Conservation (phyloP, 2,329 filamentous ascomycete species). For the Fusarium pseudograminearum region DNA sequence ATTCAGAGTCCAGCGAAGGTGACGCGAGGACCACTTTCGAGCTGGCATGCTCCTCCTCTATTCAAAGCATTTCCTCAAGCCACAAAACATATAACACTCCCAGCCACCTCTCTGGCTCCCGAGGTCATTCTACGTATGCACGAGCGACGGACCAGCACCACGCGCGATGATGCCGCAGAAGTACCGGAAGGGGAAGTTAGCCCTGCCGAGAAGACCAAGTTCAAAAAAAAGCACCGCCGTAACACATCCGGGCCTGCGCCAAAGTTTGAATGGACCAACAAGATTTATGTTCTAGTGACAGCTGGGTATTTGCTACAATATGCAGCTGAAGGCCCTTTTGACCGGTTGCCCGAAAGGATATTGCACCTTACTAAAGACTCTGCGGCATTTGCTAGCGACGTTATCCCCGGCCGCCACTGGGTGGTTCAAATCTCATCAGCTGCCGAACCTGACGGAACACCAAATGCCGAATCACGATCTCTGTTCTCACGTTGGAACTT, state of each 20-base stretch:
- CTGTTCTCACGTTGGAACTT: conserved; percentile 75
- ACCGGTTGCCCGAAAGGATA: conserved; percentile 79
- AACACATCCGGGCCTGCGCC: conserved; percentile 56
- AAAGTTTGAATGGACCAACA: conserved; percentile 75
- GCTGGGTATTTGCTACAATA: conserved; percentile 83
- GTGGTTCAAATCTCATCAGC: conserved; percentile 80
- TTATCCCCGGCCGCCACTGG: conserved; percentile 83
- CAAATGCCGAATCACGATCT: conserved; percentile 66
- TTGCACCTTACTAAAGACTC: conserved; percentile 79
- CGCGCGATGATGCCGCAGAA: conserved; percentile 36
- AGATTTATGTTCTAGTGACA: conserved; percentile 78
- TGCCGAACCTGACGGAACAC: conserved; percentile 68
- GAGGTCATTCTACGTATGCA: conserved; percentile 76
- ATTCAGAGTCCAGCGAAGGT: conserved; percentile 37
- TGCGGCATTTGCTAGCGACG: conserved; percentile 82
- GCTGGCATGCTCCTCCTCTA: conserved; percentile 79
- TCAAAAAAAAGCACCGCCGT: conserved; percentile 62
- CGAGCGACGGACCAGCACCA: conserved; percentile 57
- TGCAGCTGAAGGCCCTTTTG: conserved; percentile 74
- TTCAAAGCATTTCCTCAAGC: conserved; percentile 91
- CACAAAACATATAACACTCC: conserved; percentile 78
- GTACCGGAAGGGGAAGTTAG: conserved; percentile 20
- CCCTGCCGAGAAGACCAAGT: conserved; percentile 50
- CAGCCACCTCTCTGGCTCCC: conserved; percentile 74
- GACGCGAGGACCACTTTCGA: conserved; percentile 52